phyloP scores from a whole-genome alignment of 371 early-diverging fungal species.

The Thermomucor indicae-seudaticae region DNA sequence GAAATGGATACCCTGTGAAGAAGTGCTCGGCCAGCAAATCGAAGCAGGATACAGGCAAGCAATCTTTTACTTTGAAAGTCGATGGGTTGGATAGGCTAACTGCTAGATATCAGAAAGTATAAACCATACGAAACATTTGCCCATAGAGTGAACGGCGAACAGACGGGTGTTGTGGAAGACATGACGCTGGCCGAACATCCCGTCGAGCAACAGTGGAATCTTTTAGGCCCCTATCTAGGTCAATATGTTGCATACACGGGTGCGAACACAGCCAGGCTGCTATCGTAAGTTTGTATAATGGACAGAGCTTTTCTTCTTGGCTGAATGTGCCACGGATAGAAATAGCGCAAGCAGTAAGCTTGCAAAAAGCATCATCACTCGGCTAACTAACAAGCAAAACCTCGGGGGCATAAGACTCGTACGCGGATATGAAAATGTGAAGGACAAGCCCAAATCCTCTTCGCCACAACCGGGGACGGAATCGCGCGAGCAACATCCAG shows the following conservation, averaged over 20 bases:
- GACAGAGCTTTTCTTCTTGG: not conserved
- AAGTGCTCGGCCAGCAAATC: slow-evolving; percentile 70
- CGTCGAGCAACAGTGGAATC: slow-evolving; percentile 58
- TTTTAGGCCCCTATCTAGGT: slow-evolving; percentile 74
- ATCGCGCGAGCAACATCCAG: no score
- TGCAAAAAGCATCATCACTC: slow-evolving; percentile 68
- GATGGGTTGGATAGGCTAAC: not conserved
- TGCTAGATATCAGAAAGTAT: slow-evolving; percentile 12
- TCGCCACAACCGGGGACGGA: no score
- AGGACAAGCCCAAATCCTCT: slow-evolving; percentile 20
- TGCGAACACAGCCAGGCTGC: slow-evolving; percentile 57
- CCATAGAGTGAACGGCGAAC: slow-evolving; percentile 32
- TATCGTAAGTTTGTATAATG: slow-evolving; percentile 43
- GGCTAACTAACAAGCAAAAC: slow-evolving; percentile 57
- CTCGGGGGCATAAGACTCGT: slow-evolving; percentile 67
- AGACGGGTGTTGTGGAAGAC: slow-evolving; percentile 26
- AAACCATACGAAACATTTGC: slow-evolving; percentile 12
- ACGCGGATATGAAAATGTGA: slow-evolving; percentile 75
- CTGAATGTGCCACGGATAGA: slow-evolving; percentile 8
- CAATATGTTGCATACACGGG: slow-evolving; percentile 72
- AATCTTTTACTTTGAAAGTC: not conserved
- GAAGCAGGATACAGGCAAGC: slow-evolving; percentile 76
- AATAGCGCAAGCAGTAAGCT: slow-evolving; percentile 56
- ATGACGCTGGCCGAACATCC: slow-evolving; percentile 24
- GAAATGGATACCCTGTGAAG: slow-evolving; percentile 77